Base-by-base conservation (phyloP, 2,329 filamentous ascomycete genomes). In the Madurella mycetomatis region DNA sequence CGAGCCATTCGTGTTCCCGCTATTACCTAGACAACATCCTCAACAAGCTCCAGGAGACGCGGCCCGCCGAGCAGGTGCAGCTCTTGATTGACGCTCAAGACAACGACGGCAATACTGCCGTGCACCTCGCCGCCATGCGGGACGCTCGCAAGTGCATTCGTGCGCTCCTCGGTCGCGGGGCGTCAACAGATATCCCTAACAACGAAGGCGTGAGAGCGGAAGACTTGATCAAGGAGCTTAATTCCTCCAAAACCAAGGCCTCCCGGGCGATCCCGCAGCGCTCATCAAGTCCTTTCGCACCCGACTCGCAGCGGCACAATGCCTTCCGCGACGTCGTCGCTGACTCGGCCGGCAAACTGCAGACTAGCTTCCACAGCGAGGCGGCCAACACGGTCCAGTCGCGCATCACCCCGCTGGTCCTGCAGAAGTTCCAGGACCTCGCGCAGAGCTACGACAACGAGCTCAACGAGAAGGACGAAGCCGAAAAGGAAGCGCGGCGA, bases 21-120 rank as follows among this genome's bases (percentile, higher is more conserved):
- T 97, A 97, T 70, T 99, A 99, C 71, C 82, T 96, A 32, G 92
- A 97, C 69, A 87, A 87, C 60, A 86, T 97, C 58, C 78, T 97
- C 52, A 92, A 95, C 70, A 91, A 87, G 69, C 82, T 99, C 56
- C 83, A 86, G 58, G 90, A 95, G 65, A 83, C 85, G 1, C 83
- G 88, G 62, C 84, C 90, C 5, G 86, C 86, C 9, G 83, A 86
- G 53, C 85, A 89, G 53, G 84, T 97, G 46, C 88, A 91, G 57
- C 77, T 83, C 46, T 73, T 97, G 11, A 76, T 99, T 11, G 90
- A 96, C 64, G 80, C 84, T 9, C 88, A 91, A 66, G 92, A 99
- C 69, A 77, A 85, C 30, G 86, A 91, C 41, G 92, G 92, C 41
- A 95, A 99, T 68, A 97, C 94, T 0, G 92, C 94, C 2, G 71